Evolutionary conservation across 345 rosid species (phyloP), one percentile per base, ranked within the genome.

Genomic region (Aethionema arabicum): DNA sequence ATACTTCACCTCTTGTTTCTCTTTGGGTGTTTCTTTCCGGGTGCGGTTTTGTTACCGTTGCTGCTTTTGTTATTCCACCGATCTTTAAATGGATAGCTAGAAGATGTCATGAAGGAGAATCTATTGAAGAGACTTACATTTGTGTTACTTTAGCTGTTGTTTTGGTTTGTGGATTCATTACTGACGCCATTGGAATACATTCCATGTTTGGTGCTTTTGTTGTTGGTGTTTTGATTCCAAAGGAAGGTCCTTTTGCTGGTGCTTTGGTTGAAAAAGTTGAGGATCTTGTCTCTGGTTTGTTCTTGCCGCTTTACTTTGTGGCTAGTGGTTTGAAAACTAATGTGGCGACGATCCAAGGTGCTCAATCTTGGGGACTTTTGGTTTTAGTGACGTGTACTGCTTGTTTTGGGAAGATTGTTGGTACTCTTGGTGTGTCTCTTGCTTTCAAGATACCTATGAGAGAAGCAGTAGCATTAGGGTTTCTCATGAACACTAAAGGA

Each of bases 151-250:
- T 88, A 44, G 76, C 74, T 3, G 60, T 53, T 2, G 96, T 82
- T 59, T 74, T 88, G 56, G 88, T 78, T 4, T 88, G 86, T 0
- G 88, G 86, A 6, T 82, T 88, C 72, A 43, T 77, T 12, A 86
- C 93, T 14, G 96, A 88, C 61, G 47, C 74, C 0, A 82, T 88
- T 39, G 93, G 93, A 47, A 88, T 86, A 48, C 93, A 86, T 67
- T 84, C 93, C 50, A 66, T 88, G 62, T 88, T 88, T 70, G 93
- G 96, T 72, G 90, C 96, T 7, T 88, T 88, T 49, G 84, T 88
- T 52, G 56, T 88, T 2, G 96, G 93, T 12, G 76, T 88, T 59
- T 78, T 86, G 48, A 43, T 86, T 59, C 93, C 93, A 7, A 84
- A 86, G 54, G 85, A 84, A 68, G 88, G 96, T 14, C 87, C 90